These are phyloP conservation scores for Neurospora africana DNA, from an alignment of 495 filamentous ascomycete genomes.

Conservation along the genomic window DNA sequence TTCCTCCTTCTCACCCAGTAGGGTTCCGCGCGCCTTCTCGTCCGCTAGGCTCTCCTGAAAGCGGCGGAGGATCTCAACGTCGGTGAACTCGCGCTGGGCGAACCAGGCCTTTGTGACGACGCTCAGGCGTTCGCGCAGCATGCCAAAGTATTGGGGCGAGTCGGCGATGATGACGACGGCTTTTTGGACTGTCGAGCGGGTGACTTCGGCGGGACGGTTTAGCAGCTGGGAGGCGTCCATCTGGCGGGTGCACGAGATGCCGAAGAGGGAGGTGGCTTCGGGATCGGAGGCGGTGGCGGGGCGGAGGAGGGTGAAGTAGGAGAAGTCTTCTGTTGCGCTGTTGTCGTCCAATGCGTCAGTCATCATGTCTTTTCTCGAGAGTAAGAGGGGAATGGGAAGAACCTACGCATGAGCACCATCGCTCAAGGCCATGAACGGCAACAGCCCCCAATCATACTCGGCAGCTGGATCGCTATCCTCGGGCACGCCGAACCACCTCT, in stretches of 20 bases:
- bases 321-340: slow-evolving; percentile 88
- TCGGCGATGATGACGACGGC: slow-evolving; percentile 96
- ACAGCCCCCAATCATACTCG: slow-evolving; percentile 83
- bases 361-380: too few relatives aligned
- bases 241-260: slow-evolving; percentile 90
- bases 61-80: slow-evolving; percentile 49
- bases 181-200: slow-evolving; percentile 92
- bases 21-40: slow-evolving; percentile 48
- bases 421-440: slow-evolving; percentile 96
- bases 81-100: slow-evolving; percentile 69
- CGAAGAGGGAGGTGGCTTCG: slow-evolving; percentile 67
- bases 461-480: slow-evolving; percentile 68
- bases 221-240: slow-evolving; percentile 69
- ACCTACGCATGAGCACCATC: slow-evolving; percentile 90
- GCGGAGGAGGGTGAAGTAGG: slow-evolving; percentile 87
- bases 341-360: not conserved
- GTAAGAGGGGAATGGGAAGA: not conserved
- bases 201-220: slow-evolving; percentile 76
- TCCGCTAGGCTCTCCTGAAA: slow-evolving; percentile 81
- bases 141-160: slow-evolving; percentile 68
- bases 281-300: slow-evolving; percentile 45
- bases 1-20: slow-evolving; percentile 47
- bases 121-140: slow-evolving; percentile 71
- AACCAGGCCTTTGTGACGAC: slow-evolving; percentile 96
- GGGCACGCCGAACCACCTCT: slow-evolving; percentile 74